A percentile compares a stretch with the other conserved stretches of the same genome.
These are phyloP conservation scores for Bipolaris oryzae DNA, from an alignment of 2,329 filamentous ascomycete species.

Conservation along the genomic window DNA sequence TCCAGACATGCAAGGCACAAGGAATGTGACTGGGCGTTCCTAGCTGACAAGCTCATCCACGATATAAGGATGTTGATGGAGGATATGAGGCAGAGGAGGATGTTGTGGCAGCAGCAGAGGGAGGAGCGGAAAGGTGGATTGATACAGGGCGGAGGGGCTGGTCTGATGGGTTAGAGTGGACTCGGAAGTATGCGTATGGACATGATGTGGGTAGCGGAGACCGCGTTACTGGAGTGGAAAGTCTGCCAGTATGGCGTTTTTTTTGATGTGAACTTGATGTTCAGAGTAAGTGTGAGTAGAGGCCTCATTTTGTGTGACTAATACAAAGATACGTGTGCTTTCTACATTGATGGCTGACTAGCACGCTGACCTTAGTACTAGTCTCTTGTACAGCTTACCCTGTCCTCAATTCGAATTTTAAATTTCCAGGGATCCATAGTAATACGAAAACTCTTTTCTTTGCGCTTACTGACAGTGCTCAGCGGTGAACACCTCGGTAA, in stretches of 20 bases:
- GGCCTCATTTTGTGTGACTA: too few species aligned
- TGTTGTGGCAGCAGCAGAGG: conserved; percentile 10
- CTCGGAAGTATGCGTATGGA: not conserved
- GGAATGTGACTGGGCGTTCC: conserved; percentile 6
- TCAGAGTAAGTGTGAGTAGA: too few species aligned
- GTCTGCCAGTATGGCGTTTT: too few species aligned
- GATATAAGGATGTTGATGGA: conserved; percentile 9
- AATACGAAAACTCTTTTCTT: not conserved
- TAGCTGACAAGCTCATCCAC: conserved; percentile 6
- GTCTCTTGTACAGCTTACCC: too few species aligned
- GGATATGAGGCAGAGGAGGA: conserved; percentile 12
- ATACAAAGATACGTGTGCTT: too few species aligned
- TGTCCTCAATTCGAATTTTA: too few species aligned
- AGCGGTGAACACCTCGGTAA: conserved; percentile 2
- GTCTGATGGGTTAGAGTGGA: too few species aligned
- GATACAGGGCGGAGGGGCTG: not conserved
- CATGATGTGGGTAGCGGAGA: too few species aligned
- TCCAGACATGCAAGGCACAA: not conserved
- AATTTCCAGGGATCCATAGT: not conserved
- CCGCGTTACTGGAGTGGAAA: too few species aligned
- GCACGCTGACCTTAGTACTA: too few species aligned
- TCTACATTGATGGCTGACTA: too few species aligned
- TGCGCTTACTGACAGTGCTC: not conserved
- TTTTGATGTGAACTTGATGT: too few species aligned
- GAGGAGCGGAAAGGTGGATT: not conserved